Conservation (phyloP, 1,284 basidiomycete genomes). For the Taiwanofungus camphoratus region DNA sequence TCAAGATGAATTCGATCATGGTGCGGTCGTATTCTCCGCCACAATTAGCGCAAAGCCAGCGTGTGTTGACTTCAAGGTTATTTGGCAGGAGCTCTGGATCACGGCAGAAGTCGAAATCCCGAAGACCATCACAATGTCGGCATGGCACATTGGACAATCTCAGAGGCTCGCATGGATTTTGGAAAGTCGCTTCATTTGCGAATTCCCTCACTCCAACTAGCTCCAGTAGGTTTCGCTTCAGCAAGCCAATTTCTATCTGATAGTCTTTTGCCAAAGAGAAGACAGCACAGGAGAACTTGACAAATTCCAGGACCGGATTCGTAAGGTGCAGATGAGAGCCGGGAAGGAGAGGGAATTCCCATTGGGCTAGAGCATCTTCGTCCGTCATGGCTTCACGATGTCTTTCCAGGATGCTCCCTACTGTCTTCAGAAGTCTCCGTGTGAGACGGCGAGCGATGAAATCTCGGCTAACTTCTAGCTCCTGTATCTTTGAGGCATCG, state of each 20-base stretch:
- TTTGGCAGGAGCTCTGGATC: slow-evolving; percentile 80
- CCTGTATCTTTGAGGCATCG: slow-evolving; percentile 66
- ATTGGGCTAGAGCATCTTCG: slow-evolving; percentile 52
- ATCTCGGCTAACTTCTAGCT: slow-evolving; percentile 61
- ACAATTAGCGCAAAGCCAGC: slow-evolving; percentile 70
- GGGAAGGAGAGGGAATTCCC: slow-evolving; percentile 83
- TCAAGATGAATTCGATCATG: slow-evolving; percentile 82
- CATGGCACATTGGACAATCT: slow-evolving; percentile 88
- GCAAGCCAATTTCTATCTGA: slow-evolving; percentile 79
- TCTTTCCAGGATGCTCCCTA: slow-evolving; percentile 64
- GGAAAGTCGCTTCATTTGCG: slow-evolving; percentile 76
- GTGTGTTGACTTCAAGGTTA: slow-evolving; percentile 38
- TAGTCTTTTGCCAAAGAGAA: slow-evolving; percentile 76
- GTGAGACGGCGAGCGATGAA: slow-evolving; percentile 83
- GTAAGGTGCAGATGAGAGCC: slow-evolving; percentile 76
- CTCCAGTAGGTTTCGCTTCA: slow-evolving; percentile 89
- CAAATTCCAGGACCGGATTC: slow-evolving; percentile 84
- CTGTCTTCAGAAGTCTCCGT: slow-evolving; percentile 70
- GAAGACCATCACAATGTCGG: slow-evolving; percentile 81
- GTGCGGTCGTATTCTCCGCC: slow-evolving; percentile 84
- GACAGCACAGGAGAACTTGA: slow-evolving; percentile 85
- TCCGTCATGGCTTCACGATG: slow-evolving; percentile 58
- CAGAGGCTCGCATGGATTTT: slow-evolving; percentile 91
- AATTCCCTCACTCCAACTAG: slow-evolving; percentile 88
- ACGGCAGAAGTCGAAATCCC: slow-evolving; percentile 95